phyloP scores from a whole-genome alignment of 2,329 filamentous ascomycete species.

The Scedosporium apiospermum region DNA sequence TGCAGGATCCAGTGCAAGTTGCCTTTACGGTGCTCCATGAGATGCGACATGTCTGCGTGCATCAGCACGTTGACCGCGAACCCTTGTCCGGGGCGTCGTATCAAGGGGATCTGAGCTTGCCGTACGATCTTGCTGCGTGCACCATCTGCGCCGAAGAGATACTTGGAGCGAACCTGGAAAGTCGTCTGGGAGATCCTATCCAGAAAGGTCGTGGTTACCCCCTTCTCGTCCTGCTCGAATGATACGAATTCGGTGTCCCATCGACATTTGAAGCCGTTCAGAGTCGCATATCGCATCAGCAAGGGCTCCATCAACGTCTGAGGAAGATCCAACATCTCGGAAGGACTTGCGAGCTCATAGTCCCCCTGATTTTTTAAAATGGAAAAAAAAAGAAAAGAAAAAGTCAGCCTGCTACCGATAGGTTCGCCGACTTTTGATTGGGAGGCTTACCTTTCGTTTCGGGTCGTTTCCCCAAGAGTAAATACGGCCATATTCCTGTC shows the following conservation, averaged over 20 bases:
- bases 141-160: not conserved
- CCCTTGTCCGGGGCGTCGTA: slow-evolving; percentile 18
- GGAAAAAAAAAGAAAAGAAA: no score
- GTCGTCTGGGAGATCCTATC: slow-evolving; percentile 22
- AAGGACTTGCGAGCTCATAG: slow-evolving; percentile 28
- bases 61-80: not conserved
- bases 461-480: slow-evolving; percentile 40
- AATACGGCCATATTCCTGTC: slow-evolving; percentile 36
- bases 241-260: slow-evolving; percentile 24
- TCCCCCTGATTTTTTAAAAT: slow-evolving; percentile 19
- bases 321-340: slow-evolving; percentile 27
- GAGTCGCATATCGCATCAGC: slow-evolving; percentile 22
- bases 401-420: no score
- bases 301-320: slow-evolving; percentile 29
- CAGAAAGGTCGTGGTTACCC: slow-evolving; percentile 16
- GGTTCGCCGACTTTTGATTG: no score
- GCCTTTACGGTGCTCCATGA: not conserved
- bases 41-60: not conserved
- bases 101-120: slow-evolving; percentile 20
- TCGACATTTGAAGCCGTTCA: slow-evolving; percentile 21
- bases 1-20: slow-evolving; percentile 21
- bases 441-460: slow-evolving; percentile 20
- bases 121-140: not conserved
- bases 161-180: slow-evolving; percentile 26
- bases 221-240: slow-evolving; percentile 14